A percentile compares a stretch with the other conserved stretches of the same genome.
Evolutionary conservation across 2,329 filamentous ascomycete genomes (phyloP).

Genomic region (Fusarium keratoplasticum): DNA sequence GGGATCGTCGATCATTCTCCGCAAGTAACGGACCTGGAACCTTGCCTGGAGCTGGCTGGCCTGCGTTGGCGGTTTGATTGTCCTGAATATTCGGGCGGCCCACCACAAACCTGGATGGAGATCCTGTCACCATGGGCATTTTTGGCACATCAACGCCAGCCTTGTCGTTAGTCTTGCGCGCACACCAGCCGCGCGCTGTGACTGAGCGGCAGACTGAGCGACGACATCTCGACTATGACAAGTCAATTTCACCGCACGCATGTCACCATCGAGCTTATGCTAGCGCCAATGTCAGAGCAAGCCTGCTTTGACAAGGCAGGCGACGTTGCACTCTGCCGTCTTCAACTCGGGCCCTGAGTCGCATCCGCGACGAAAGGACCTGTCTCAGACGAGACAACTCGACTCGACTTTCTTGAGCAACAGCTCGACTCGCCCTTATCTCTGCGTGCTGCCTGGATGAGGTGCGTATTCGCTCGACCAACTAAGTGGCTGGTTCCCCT

Average conservation of each 20-base stretch:
- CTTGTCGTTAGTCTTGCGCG: constrained; percentile 4
- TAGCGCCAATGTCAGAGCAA: constrained; percentile 15
- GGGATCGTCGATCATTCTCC: constrained; percentile 31
- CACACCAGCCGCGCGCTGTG: constrained; percentile 3
- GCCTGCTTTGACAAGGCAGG: not conserved
- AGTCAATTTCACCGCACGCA: constrained; percentile 27
- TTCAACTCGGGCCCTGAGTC: constrained; percentile 15
- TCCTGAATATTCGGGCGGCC: constrained; percentile 18
- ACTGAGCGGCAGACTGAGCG: not conserved
- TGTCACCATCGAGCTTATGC: not conserved
- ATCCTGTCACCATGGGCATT: constrained; percentile 6
- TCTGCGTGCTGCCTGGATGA: not conserved
- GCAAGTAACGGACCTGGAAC: constrained; percentile 20
- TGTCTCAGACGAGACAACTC: constrained; percentile 5
- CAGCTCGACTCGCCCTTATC: not conserved
- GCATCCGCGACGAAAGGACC: constrained; percentile 4
- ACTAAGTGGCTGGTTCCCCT: not conserved
- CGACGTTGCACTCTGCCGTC: constrained; percentile 4
- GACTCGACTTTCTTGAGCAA: constrained; percentile 13
- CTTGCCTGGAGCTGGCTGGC: constrained; percentile 5
- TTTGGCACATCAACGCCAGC: constrained; percentile 11
- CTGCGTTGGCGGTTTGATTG: constrained; percentile 27
- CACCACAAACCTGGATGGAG: constrained; percentile 17
- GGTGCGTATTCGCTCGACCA: not conserved
- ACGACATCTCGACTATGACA: constrained; percentile 10